Evolutionary conservation across 177 flowering plant species (phyloP).

Genomic region (Telopea speciosissima): DNA sequence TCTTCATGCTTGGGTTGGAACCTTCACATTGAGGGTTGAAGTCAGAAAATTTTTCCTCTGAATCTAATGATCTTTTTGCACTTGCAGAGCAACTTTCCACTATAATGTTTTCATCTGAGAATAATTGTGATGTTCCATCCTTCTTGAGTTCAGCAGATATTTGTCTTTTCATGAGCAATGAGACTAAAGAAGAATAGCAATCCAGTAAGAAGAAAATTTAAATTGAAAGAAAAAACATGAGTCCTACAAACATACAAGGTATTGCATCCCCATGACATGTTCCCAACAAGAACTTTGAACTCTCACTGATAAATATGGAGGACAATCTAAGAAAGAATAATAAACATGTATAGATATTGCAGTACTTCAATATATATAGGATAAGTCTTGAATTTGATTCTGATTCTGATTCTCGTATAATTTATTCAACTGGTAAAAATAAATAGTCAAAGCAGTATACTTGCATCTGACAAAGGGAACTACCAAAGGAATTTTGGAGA

Average conservation of each 20-base stretch:
- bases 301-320: not conserved
- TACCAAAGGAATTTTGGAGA: too few relatives aligned
- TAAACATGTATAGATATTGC: not conserved
- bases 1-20: constrained; percentile 6
- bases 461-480: not conserved
- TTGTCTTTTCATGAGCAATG: constrained; percentile 59
- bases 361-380: not conserved
- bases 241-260: not conserved
- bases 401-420: not conserved
- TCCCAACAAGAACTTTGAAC: not conserved
- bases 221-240: not conserved
- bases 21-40: constrained; percentile 14
- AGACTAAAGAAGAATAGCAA: constrained; percentile 41
- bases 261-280: not conserved
- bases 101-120: constrained; percentile 15
- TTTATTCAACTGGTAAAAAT: not conserved
- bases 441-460: not conserved
- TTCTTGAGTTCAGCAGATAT: constrained; percentile 23
- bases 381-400: not conserved
- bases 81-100: constrained; percentile 16
- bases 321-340: not conserved
- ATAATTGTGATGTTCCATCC: constrained; percentile 16
- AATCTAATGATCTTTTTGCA: constrained; percentile 14
- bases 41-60: constrained; percentile 14
- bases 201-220: not conserved